Evolutionary conservation across 306 rosid species (phyloP).

Genomic region (Cucumis cinereus): DNA sequence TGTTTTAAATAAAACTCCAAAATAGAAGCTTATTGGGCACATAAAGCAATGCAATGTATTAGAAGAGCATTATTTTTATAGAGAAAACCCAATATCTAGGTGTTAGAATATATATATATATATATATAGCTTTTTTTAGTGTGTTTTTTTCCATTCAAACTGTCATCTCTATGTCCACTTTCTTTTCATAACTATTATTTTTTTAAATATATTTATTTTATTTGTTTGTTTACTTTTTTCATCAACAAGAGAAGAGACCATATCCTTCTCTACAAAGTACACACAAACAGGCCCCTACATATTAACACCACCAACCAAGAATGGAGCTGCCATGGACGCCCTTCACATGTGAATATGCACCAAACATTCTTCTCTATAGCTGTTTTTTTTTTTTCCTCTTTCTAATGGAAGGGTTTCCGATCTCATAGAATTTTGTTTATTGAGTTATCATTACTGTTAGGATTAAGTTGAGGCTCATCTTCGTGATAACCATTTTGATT

Average conservation of each 20-base stretch:
- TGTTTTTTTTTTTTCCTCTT: background rate
- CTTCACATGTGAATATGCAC: background rate
- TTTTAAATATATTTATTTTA: background rate
- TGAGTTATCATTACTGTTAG: background rate
- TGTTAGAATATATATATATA: background rate
- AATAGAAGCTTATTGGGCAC: conserved; percentile 6
- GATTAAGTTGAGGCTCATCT: background rate
- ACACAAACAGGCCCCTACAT: conserved; percentile 19
- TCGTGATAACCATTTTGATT: too few species aligned
- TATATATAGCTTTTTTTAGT: background rate
- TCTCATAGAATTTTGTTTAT: background rate
- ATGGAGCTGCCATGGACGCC: background rate
- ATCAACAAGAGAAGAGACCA: background rate
- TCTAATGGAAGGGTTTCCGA: too few species aligned
- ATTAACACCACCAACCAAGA: background rate
- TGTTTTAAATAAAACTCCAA: conserved; percentile 1
- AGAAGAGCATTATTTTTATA: background rate
- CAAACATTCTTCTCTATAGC: background rate
- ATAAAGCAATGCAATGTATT: background rate
- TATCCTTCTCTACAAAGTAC: background rate
- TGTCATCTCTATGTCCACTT: conserved; percentile 15
- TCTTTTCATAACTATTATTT: background rate
- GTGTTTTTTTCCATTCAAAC: conserved; percentile 19
- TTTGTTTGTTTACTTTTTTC: background rate
- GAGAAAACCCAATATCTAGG: background rate